phyloP scores from a whole-genome alignment of 495 filamentous ascomycete genomes.

The Bathelium albidoporum region DNA sequence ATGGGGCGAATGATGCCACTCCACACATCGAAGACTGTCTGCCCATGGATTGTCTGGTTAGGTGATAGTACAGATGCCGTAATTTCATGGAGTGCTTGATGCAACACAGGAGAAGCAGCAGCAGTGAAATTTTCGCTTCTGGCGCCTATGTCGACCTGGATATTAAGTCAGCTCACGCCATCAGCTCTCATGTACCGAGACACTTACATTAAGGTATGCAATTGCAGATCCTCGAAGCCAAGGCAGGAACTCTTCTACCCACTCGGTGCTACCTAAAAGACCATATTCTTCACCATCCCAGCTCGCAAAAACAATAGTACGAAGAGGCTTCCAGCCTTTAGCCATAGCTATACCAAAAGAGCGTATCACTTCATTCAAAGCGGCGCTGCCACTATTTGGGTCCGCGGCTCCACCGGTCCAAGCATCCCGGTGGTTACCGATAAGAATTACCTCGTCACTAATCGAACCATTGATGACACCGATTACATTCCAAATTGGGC shows the following conservation, averaged over 20 bases:
- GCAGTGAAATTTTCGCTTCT: too few relatives aligned
- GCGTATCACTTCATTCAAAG: conserved; percentile 32
- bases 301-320: conserved; percentile 19
- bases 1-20: conserved; percentile 23
- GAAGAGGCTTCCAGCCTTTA: conserved; percentile 38
- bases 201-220: conserved; percentile 58
- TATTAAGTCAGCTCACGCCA: too few relatives aligned
- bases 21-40: conserved; percentile 9
- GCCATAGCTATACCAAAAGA: conserved; percentile 34
- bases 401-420: conserved; percentile 38
- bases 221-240: conserved; percentile 30
- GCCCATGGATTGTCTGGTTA: too few relatives aligned
- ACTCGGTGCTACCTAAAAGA: conserved; percentile 36
- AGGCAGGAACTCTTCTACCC: conserved; percentile 28
- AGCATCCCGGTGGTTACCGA: conserved; percentile 31
- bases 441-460: conserved; percentile 23
- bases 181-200: too few relatives aligned
- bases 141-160: too few relatives aligned
- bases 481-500: conserved; percentile 26
- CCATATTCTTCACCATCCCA: conserved; percentile 43
- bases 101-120: too few relatives aligned
- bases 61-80: too few relatives aligned
- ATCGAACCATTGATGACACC: conserved; percentile 31
- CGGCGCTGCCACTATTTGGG: conserved; percentile 37
- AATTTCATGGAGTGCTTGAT: too few relatives aligned